Conservation (phyloP, 352 stramenopile species). For the Saprolegnia parasitica region DNA sequence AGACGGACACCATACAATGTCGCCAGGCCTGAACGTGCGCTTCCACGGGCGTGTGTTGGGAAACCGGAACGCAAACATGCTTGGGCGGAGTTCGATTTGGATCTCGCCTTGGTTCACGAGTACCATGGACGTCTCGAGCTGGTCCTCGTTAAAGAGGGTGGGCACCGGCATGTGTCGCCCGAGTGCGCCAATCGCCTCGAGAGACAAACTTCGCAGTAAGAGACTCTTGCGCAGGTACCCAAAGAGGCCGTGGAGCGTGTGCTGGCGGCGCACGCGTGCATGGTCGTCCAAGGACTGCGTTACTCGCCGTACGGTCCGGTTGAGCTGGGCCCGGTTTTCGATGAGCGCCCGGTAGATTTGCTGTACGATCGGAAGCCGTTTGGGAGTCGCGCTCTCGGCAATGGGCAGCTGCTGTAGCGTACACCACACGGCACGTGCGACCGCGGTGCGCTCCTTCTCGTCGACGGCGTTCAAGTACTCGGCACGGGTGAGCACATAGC, state of each 20-base stretch:
- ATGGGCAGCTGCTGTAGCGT: background rate
- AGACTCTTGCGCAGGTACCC: conserved; percentile 9
- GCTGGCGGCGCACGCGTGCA: background rate
- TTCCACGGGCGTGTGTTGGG: background rate
- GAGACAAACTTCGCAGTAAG: conserved; percentile 2
- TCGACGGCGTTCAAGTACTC: conserved; percentile 20
- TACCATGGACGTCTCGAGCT: background rate
- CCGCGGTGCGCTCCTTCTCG: background rate
- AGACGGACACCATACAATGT: conserved; percentile 27
- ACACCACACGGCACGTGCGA: conserved; percentile 6
- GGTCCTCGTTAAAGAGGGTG: background rate
- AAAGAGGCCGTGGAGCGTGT: conserved; percentile 9
- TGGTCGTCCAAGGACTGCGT: conserved; percentile 1
- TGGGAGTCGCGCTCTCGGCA: too few species aligned
- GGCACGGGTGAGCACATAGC: conserved; percentile 1
- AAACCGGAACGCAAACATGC: conserved; percentile 14
- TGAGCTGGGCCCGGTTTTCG: conserved; percentile 17
- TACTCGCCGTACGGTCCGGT: background rate
- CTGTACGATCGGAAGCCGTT: conserved; percentile 14
- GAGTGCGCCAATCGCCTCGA: conserved; percentile 19
- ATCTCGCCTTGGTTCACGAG: conserved; percentile 13
- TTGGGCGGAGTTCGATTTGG: background rate
- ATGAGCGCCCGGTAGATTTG: conserved; percentile 22
- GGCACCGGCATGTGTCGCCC: conserved; percentile 11
- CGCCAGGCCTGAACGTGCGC: conserved; percentile 9